phyloP scores from a whole-genome alignment of 2,329 filamentous ascomycete genomes.

The Grosmannia clavigera region DNA sequence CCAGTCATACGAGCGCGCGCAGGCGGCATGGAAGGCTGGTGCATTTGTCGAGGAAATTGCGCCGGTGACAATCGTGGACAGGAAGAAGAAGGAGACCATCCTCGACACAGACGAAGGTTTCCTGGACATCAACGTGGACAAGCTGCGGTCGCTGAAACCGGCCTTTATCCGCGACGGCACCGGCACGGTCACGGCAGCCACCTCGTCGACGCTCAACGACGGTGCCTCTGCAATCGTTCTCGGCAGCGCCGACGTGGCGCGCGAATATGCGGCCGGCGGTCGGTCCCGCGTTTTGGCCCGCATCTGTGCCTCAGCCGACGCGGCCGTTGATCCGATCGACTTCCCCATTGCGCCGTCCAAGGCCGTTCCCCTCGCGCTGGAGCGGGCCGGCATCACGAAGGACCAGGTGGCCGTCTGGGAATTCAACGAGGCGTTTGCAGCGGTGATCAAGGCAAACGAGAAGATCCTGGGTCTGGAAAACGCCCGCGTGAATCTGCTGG shows the following conservation, averaged over 20 bases:
- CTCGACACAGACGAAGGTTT: constrained; percentile 82
- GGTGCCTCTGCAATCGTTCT: constrained; percentile 84
- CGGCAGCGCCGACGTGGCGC: constrained; percentile 66
- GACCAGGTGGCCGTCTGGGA: constrained; percentile 93
- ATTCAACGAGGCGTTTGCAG: constrained; percentile 96
- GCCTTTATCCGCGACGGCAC: constrained; percentile 79
- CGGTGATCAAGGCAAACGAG: constrained; percentile 87
- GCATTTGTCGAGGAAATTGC: constrained; percentile 84
- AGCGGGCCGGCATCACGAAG: constrained; percentile 79
- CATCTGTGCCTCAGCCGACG: constrained; percentile 78
- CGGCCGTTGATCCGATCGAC: constrained; percentile 80
- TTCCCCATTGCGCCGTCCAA: constrained; percentile 89
- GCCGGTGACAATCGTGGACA: constrained; percentile 68
- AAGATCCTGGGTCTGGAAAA: constrained; percentile 69
- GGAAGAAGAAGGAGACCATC: constrained; percentile 63
- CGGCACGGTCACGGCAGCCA: constrained; percentile 87
- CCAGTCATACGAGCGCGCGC: constrained; percentile 75
- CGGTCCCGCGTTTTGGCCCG: constrained; percentile 69
- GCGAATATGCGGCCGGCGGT: constrained; percentile 56
- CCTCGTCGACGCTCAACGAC: constrained; percentile 88
- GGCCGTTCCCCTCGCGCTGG: constrained; percentile 79
- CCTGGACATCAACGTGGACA: constrained; percentile 74
- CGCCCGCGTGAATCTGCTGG: constrained; percentile 74
- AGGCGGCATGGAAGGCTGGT: constrained; percentile 74
- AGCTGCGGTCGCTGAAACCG: constrained; percentile 75